Base-by-base conservation (phyloP, 768 basidiomycete genomes). In the Pleurotus cornucopiae region DNA sequence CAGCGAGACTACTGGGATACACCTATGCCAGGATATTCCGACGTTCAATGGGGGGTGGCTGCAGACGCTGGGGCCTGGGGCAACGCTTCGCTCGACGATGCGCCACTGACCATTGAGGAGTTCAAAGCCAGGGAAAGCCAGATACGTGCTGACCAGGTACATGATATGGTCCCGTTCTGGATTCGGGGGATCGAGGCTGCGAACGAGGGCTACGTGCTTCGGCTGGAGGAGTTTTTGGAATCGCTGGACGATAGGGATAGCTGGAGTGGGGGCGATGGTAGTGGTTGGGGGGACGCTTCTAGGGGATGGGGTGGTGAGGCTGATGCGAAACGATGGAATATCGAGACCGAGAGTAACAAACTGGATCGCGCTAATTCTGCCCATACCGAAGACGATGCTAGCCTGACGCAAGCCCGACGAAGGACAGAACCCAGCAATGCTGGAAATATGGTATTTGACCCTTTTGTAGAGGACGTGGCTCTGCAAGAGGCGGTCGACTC, bases 81-180 rank as follows among this genome's bases (percentile, higher is more conserved):
- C 45, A 37, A 30, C 16, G 65, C 65, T 13, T 41, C 60, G 13
- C 56, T 60, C 26, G 60, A 64, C 51, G 61, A 61, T 23, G 58
- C 56, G 14, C 57, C 56, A 48, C 61, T 63, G 56, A 70, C 63
- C 21, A 57, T 20, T 38, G 68, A 64, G 59, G 70, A 73, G 63
- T 58, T 69, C 30, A 67, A 63, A 57, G 65, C 60, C 60, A 62
- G 57, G 54, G 67, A 61, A 58, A 56, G 67, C 64, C 58, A 70
- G 65, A 11, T 62, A 58, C 60, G 64, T 47, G 73, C 81, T n/a
- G 80, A 82, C 57, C 71, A 76, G 9, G 72, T 80, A 20, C 66
- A 68, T 38, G 79, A 81, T 62, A 61, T 81, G 60, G 74, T 84
- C 34, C 76, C 77, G 2, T 83, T 82, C 64, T 84, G 83, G 83